These are phyloP conservation scores for Mollisia scopiformis DNA, from an alignment of 2,329 filamentous ascomycete genomes.

Conservation along the genomic window DNA sequence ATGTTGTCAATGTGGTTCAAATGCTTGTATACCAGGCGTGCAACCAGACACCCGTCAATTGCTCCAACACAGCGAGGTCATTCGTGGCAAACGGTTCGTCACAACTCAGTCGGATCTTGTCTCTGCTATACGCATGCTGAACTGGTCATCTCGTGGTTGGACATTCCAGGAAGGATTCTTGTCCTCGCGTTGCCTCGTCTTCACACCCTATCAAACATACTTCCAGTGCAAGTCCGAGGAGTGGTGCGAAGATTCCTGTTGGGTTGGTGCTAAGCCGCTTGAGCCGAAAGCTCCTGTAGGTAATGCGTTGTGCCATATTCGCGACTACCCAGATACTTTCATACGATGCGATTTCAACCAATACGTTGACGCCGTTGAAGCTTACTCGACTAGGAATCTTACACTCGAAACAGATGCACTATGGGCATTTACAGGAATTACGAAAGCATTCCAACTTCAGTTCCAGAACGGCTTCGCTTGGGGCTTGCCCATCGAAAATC, in stretches of 20 bases:
- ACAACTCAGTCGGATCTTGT: not conserved
- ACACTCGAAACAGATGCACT: not conserved
- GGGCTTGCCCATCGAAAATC: not conserved
- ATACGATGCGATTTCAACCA: not conserved
- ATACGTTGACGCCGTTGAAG: constrained; percentile 2
- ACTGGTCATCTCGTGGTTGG: constrained; percentile 30
- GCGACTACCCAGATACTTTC: too few relatives aligned
- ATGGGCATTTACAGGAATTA: not conserved
- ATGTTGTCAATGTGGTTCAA: not conserved
- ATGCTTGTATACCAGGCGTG: not conserved
- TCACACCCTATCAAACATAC: constrained; percentile 33
- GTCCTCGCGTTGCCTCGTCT: constrained; percentile 33
- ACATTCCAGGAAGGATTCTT: constrained; percentile 39
- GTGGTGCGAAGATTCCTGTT: constrained; percentile 1
- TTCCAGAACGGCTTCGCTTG: not conserved
- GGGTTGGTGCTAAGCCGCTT: not conserved
- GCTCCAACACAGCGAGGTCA: constrained; percentile 1
- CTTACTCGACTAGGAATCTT: not conserved
- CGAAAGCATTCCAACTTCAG: not conserved
- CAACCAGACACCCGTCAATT: not conserved
- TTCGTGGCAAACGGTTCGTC: not conserved
- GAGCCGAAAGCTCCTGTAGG: too few relatives aligned
- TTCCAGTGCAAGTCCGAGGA: constrained; percentile 22
- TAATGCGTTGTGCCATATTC: too few relatives aligned
- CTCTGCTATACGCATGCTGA: not conserved